A percentile compares a stretch with the other conserved stretches of the same genome.
These are phyloP conservation scores for Galerina marginata DNA, from an alignment of 768 basidiomycete genomes.

Conservation along the genomic window DNA sequence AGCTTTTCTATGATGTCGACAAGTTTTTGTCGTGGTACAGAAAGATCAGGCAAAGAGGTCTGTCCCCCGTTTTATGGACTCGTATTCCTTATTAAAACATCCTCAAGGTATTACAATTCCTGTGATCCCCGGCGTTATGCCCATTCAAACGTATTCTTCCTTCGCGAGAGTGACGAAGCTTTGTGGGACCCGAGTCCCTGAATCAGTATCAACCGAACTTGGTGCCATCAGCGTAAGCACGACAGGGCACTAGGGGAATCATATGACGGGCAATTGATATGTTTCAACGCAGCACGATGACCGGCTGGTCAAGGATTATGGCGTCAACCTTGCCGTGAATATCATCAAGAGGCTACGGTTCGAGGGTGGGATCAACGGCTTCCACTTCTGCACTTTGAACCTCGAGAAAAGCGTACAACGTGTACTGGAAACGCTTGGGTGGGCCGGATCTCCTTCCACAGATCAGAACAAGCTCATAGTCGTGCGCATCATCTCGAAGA, in stretches of 20 bases:
- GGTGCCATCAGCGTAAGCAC: constrained; percentile 73
- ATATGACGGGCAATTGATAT: neutral
- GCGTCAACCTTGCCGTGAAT: constrained; percentile 81
- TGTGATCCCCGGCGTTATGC: constrained; percentile 96
- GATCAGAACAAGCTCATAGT: constrained; percentile 70
- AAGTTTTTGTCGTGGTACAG: constrained; percentile 81
- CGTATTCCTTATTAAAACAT: neutral
- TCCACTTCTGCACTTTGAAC: constrained; percentile 97
- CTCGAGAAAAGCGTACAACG: constrained; percentile 93
- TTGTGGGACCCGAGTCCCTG: constrained; percentile 81
- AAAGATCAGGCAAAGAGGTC: constrained; percentile 76
- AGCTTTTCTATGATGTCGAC: constrained; percentile 96
- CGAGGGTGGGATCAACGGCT: constrained; percentile 66
- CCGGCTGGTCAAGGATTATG: constrained; percentile 91
- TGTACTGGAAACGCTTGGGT: constrained; percentile 79
- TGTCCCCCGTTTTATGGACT: constrained; percentile 23
- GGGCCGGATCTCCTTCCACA: constrained; percentile 53
- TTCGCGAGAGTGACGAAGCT: constrained; percentile 92
- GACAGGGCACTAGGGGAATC: neutral
- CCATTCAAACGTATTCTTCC: constrained; percentile 94
- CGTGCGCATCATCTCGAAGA: constrained; percentile 39
- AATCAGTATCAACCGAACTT: constrained; percentile 64
- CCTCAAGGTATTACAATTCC: constrained; percentile 86
- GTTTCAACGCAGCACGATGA: constrained; percentile 76
- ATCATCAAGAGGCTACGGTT: constrained; percentile 71